Evolutionary conservation across 192 early-diverging fungal genomes (phyloP).

Genomic region (Entomortierella lignicola): DNA sequence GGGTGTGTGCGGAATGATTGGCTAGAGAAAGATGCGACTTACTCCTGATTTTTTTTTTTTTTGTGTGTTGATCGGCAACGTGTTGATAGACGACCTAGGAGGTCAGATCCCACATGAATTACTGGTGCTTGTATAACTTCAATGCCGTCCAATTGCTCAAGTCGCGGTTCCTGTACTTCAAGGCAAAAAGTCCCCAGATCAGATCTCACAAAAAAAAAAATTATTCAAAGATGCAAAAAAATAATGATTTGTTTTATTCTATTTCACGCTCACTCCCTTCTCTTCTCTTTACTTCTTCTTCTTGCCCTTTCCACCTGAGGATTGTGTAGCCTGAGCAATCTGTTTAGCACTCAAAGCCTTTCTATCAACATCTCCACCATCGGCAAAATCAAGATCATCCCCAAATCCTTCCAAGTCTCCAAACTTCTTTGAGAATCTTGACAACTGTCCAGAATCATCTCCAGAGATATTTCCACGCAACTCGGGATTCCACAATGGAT

Average conservation of each 20-base stretch:
- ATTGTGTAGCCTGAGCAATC: slow-evolving; percentile 25
- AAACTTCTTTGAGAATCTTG: slow-evolving; percentile 86
- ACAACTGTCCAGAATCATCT: slow-evolving; percentile 84
- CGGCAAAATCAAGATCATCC: slow-evolving; percentile 60
- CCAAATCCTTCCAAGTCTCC: slow-evolving; percentile 71
- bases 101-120: too few species aligned
- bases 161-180: too few species aligned
- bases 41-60: too few species aligned
- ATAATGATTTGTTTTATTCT: too few species aligned
- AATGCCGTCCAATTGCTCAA: too few species aligned
- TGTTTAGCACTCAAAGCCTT: slow-evolving; percentile 51
- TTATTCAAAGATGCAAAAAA: too few species aligned
- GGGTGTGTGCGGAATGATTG: too few species aligned
- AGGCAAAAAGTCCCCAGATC: not conserved
- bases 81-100: too few species aligned
- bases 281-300: slow-evolving; percentile 50
- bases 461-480: slow-evolving; percentile 62
- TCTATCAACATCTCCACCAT: slow-evolving; percentile 52
- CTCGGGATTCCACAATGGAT: slow-evolving; percentile 93
- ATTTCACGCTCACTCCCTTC: not conserved
- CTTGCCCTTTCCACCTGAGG: slow-evolving; percentile 42
- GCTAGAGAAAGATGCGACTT: too few species aligned
- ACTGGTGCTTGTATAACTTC: too few species aligned
- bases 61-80: too few species aligned
- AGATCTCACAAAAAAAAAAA: too few species aligned